A percentile compares a stretch with the other conserved stretches of the same genome.
Evolutionary conservation across 192 early-diverging fungal species (phyloP).

Genomic region (Dispira simplex): DNA sequence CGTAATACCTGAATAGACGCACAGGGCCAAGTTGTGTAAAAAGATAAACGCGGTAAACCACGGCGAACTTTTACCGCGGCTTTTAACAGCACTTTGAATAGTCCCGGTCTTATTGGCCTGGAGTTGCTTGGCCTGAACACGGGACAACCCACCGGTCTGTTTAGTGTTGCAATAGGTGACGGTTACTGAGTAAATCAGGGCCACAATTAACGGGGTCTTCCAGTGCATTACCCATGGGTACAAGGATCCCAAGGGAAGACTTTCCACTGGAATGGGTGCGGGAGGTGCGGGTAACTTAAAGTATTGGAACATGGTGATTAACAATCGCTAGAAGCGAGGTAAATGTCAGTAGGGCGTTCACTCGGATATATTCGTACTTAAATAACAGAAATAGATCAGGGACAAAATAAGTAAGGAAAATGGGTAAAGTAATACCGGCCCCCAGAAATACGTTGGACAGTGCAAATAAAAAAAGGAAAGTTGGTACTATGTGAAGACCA

Average conservation of each 20-base stretch:
- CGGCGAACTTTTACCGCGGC: neutral
- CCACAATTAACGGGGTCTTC: neutral
- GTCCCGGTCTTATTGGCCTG: neutral
- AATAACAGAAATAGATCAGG: too few species aligned
- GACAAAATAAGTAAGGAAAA: too few species aligned
- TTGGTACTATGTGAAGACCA: too few species aligned
- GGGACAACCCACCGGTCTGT: constrained; percentile 2
- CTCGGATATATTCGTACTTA: too few species aligned
- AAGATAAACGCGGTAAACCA: constrained; percentile 58
- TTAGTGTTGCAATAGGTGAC: constrained; percentile 9
- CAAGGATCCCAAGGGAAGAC: neutral
- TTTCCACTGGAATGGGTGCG: neutral
- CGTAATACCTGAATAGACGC: constrained; percentile 53
- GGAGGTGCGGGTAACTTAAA: neutral
- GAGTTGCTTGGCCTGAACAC: constrained; percentile 4
- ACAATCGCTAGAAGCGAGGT: too few species aligned
- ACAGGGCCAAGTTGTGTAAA: constrained; percentile 56
- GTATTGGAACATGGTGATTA: neutral
- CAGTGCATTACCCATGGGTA: constrained; percentile 10
- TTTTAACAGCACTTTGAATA: neutral
- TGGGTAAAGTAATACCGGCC: too few species aligned
- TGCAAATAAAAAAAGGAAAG: too few species aligned
- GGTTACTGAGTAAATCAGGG: neutral
- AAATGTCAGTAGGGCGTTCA: too few species aligned
- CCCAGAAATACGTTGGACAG: too few species aligned